Conservation (phyloP, 2,329 filamentous ascomycete genomes). For the Tolypocladium sp. region DNA sequence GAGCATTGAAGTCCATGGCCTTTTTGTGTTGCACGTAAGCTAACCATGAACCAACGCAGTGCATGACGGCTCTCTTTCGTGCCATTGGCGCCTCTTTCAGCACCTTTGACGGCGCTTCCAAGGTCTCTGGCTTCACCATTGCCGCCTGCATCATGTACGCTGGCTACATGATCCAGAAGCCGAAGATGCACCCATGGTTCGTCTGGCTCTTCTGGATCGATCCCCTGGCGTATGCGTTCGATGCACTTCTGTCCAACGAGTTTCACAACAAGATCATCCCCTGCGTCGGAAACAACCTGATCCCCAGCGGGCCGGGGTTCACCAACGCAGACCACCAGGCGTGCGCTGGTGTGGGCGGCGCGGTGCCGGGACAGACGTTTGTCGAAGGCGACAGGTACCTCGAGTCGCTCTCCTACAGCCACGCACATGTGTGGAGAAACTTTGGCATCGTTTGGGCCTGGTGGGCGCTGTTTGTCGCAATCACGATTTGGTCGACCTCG, state of each 20-base stretch:
- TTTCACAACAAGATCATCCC: conserved; percentile 49
- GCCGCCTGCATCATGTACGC: conserved; percentile 50
- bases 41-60: conserved; percentile 17
- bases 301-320: conserved; percentile 42
- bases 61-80: conserved; percentile 51
- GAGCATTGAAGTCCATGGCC: not conserved
- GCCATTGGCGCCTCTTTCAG: conserved; percentile 44
- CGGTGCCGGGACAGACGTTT: conserved; percentile 33
- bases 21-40: not conserved
- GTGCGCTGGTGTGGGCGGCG: conserved; percentile 51
- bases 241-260: conserved; percentile 61
- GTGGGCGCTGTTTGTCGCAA: conserved; percentile 48
- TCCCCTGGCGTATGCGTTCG: conserved; percentile 61
- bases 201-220: conserved; percentile 57
- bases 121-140: conserved; percentile 42
- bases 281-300: conserved; percentile 39
- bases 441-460: conserved; percentile 54
- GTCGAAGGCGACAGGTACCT: conserved; percentile 53
- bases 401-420: conserved; percentile 40
- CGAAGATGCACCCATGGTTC: conserved; percentile 55
- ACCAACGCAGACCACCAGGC: conserved; percentile 31
- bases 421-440: conserved; percentile 48
- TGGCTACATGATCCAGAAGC: conserved; percentile 54
- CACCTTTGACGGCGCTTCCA: conserved; percentile 51
- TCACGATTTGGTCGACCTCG: conserved; percentile 49